A percentile compares a stretch with the other conserved stretches of the same genome.
phyloP scores from a whole-genome alignment of 148 eudicot species.

The Fagopyrum esculentum region DNA sequence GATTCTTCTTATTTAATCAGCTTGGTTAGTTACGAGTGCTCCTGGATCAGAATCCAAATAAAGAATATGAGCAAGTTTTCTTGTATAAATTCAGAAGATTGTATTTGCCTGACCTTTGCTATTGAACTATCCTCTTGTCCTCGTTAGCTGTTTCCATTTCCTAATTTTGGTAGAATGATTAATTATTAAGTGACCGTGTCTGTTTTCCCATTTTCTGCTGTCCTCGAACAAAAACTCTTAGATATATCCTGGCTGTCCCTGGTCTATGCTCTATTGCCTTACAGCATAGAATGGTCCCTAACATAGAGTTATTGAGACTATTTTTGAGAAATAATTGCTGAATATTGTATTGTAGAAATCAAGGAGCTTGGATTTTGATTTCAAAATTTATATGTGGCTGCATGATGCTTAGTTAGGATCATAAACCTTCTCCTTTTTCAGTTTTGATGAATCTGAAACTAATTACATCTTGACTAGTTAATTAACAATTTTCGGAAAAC shows the following conservation, averaged over 20 bases:
- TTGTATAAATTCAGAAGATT: background rate
- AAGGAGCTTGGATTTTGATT: background rate
- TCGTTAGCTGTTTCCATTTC: background rate
- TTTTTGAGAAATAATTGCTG: background rate
- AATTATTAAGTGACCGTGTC: background rate
- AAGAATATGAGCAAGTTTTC: background rate
- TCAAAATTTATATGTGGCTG: background rate
- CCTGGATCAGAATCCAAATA: background rate
- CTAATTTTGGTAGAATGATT: background rate
- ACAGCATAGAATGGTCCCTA: conserved; percentile 7
- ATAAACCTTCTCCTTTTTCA: background rate
- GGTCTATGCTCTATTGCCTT: conserved; percentile 7
- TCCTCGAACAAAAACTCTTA: background rate
- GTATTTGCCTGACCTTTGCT: background rate
- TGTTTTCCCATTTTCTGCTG: background rate
- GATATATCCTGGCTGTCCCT: background rate
- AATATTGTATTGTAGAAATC: background rate
- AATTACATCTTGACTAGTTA: background rate
- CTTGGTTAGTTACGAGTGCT: background rate
- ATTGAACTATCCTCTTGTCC: background rate
- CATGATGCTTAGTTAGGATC: background rate
- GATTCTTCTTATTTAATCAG: background rate
- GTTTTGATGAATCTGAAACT: background rate
- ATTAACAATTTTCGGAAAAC: background rate
- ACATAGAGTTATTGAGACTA: background rate